Base-by-base conservation (phyloP, 2,329 filamentous ascomycete species). In the Hymenoscyphus infarciens region DNA sequence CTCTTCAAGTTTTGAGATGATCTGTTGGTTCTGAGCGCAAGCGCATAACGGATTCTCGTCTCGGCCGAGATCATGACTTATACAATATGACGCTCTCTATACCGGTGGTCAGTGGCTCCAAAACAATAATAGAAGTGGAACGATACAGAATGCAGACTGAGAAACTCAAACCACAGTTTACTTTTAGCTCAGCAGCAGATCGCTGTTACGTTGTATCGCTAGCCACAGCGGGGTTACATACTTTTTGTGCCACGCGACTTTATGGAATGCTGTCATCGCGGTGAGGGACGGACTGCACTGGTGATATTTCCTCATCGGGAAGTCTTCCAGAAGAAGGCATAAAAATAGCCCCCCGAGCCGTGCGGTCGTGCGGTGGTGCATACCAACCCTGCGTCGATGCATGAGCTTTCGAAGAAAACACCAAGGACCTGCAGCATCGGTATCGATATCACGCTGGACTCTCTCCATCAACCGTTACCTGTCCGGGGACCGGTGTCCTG, bases 151-250 rank as follows among this genome's bases (percentile, higher is more conserved):
- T 49, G 45, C 45, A 13, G 45, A 22, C 11, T 27, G 45, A 52
- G 45, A 52, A 52, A 52, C 45, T 4, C 45, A 52, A 52, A 52
- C 5, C 45, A 13, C 35, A 38, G 35, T 15, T 38, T 38, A 38
- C 45, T 52, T 42, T 22, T 52, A 52, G 45, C 45, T 52, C 16
- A 13, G 11, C 16, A 13, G 45, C 39, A 49, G 16, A 45, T 39
- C 27, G 27, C 25, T 59, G 57, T 33, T 59, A 59, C 57, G 57
- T 59, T 59, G 57, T 53, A 59, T 59, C 57, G 57, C 39, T 59
- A 27, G 35, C 22, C 25, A 57, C 31, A 11, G 56, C 11, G 16
- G 56, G 38, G 56, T 58, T 38, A 22, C 55, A 39, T 25, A 7
- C 33, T 57, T 22, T 27, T 19, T 31, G 38, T 45, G 56, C 11